Conservation (phyloP, 768 basidiomycete genomes). For the Termitomyces sp. region DNA sequence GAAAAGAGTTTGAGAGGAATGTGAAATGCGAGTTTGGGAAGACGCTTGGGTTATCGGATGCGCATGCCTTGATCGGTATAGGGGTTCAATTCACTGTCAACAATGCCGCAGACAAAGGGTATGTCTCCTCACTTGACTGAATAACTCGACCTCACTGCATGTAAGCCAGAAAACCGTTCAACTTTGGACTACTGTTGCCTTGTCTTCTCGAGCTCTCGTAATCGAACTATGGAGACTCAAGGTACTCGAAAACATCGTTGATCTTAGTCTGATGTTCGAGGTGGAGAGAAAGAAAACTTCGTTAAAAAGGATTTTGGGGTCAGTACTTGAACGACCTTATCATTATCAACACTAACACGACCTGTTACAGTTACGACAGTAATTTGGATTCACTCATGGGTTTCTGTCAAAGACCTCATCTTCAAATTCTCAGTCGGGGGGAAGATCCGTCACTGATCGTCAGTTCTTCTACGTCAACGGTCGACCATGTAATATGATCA, state of each 20-base stretch:
- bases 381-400: conserved; percentile 35
- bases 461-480: conserved; percentile 95
- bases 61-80: conserved; percentile 76
- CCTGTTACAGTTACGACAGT: conserved; percentile 2
- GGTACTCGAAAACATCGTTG: conserved; percentile 67
- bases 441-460: conserved; percentile 74
- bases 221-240: conserved; percentile 84
- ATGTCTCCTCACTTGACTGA: conserved; percentile 19
- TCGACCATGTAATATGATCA: conserved; percentile 76
- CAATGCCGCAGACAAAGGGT: conserved; percentile 73
- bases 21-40: conserved; percentile 88
- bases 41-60: conserved; percentile 72
- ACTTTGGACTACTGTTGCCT: conserved; percentile 67
- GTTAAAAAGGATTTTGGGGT: conserved; percentile 33
- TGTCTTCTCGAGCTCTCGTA: conserved; percentile 59
- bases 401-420: conserved; percentile 67
- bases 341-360: neutral
- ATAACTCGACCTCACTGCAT: neutral
- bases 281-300: conserved; percentile 62
- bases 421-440: conserved; percentile 80
- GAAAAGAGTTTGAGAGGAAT: conserved; percentile 89
- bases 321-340: neutral
- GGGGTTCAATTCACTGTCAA: conserved; percentile 73
- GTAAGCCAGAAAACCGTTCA: conserved; percentile 63
- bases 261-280: conserved; percentile 65